A percentile compares a stretch with the other conserved stretches of the same genome.
Evolutionary conservation across 2,329 filamentous ascomycete species (phyloP).

Genomic region (Pyricularia grisea): DNA sequence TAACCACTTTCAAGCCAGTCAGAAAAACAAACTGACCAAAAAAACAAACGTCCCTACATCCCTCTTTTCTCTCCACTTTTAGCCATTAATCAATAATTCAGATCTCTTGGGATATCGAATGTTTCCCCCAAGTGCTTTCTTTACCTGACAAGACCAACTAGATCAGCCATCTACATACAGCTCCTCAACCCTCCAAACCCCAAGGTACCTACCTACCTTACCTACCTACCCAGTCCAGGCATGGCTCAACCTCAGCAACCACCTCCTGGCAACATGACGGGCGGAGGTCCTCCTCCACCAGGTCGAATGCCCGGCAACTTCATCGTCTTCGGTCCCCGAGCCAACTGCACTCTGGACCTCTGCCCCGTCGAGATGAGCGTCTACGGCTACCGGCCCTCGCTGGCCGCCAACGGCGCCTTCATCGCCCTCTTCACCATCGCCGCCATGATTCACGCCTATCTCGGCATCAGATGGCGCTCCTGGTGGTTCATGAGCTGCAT

Average conservation of each 20-base stretch:
- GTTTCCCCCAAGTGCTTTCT: neutral
- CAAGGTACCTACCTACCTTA: neutral
- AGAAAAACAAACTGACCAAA: neutral
- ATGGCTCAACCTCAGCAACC: neutral
- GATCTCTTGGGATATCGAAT: neutral
- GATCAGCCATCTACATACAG: neutral
- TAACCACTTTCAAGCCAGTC: neutral
- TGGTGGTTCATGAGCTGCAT: constrained; percentile 43
- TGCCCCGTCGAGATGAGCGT: constrained; percentile 35
- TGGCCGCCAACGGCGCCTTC: constrained; percentile 31
- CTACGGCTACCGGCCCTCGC: constrained; percentile 35
- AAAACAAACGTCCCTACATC: neutral
- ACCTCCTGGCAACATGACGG: neutral
- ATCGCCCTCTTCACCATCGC: constrained; percentile 34
- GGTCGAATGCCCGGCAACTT: neutral
- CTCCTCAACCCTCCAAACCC: neutral
- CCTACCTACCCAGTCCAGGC: neutral
- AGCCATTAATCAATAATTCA: neutral
- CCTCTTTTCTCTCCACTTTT: neutral
- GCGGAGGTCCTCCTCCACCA: neutral
- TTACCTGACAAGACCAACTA: neutral
- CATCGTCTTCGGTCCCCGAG: constrained; percentile 31
- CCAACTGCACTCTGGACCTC: constrained; percentile 39
- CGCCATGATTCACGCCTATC: constrained; percentile 32
- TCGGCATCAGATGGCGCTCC: constrained; percentile 36